Conservation (phyloP, 257 asterid species). For the Lantana camara region DNA sequence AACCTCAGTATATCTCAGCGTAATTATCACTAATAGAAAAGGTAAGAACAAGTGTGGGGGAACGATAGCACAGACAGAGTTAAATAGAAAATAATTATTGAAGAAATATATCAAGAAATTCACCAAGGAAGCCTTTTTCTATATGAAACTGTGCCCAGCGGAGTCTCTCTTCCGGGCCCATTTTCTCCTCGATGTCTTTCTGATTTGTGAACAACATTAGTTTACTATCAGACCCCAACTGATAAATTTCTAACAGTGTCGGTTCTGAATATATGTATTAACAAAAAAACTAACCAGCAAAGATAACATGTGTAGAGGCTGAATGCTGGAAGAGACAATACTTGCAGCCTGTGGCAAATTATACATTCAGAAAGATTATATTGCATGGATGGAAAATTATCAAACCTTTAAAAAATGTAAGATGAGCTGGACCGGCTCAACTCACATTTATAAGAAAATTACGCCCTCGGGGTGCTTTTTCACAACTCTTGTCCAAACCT, state of each 20-base stretch:
- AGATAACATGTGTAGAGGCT: conserved; percentile 80
- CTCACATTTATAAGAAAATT: no score
- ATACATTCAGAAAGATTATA: conserved; percentile 14
- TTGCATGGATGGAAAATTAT: no score
- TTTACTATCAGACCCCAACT: neutral
- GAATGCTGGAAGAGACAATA: conserved; percentile 68
- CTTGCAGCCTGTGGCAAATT: conserved; percentile 60
- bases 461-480: no score
- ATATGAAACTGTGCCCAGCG: conserved; percentile 54
- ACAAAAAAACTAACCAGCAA: conserved; percentile 46
- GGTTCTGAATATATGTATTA: neutral
- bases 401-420: no score
- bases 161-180: conserved; percentile 54
- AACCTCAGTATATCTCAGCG: no score
- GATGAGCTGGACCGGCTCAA: no score
- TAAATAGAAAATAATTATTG: neutral
- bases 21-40: no score
- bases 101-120: conserved; percentile 17
- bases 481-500: no score
- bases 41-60: no score
- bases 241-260: neutral
- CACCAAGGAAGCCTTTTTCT: conserved; percentile 64
- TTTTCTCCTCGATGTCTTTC: conserved; percentile 58
- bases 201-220: conserved; percentile 32
- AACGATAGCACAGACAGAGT: no score